phyloP scores from a whole-genome alignment of 176 grass and related monocot genomes.

The Zoysia japonica region DNA sequence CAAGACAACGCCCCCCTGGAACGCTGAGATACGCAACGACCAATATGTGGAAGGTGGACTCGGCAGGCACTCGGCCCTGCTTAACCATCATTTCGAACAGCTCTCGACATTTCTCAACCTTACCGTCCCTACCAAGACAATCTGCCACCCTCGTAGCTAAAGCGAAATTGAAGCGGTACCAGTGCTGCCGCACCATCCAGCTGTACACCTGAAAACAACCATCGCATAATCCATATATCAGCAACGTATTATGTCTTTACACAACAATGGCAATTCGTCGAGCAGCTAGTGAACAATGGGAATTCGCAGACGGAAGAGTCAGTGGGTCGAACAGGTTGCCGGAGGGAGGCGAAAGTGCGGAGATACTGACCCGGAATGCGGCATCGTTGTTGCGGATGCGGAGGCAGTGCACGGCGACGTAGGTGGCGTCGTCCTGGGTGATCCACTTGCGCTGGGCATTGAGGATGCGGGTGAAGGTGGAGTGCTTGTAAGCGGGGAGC shows the following conservation, averaged over 20 bases:
- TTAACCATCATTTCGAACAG: conserved; percentile 73
- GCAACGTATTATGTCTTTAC: conserved; percentile 12
- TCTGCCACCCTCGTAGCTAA: conserved; percentile 76
- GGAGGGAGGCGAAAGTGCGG: background rate
- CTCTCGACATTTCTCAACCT: conserved; percentile 76
- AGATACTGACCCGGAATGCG: conserved; percentile 68
- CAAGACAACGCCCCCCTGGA: conserved; percentile 51
- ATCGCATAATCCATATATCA: conserved; percentile 32
- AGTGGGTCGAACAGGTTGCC: conserved; percentile 39
- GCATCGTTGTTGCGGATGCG: conserved; percentile 89
- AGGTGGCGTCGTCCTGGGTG: conserved; percentile 85
- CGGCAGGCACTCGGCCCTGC: conserved; percentile 76
- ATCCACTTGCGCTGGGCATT: conserved; percentile 97
- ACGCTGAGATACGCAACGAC: conserved; percentile 78
- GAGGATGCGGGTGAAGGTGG: conserved; percentile 90
- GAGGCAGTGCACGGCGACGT: conserved; percentile 80
- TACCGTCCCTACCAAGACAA: conserved; percentile 84
- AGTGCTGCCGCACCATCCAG: conserved; percentile 89
- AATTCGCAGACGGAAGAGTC: background rate
- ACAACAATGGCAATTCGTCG: conserved; percentile 25
- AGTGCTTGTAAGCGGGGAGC: conserved; percentile 89
- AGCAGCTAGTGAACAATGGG: conserved; percentile 23
- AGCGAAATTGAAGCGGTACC: conserved; percentile 89
- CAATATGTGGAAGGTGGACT: conserved; percentile 93
- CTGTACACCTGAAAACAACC: conserved; percentile 78